Conservation (phyloP, 495 filamentous ascomycete genomes). For the Elasticomyces elasticus region DNA sequence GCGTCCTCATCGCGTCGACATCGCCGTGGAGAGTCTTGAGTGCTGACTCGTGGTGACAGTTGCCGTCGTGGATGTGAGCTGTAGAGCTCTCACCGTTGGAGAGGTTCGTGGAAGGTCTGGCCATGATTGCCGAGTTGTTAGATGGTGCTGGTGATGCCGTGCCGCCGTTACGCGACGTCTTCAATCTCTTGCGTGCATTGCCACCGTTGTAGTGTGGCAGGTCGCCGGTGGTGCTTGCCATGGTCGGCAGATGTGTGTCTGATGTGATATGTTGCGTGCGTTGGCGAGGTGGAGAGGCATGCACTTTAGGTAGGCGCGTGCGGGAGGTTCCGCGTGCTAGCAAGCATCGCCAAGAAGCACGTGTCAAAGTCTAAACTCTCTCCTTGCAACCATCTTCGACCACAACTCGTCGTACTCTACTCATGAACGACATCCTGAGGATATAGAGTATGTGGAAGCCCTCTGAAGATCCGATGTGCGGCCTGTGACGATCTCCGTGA, state of each 20-base stretch:
- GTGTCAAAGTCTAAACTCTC: no score
- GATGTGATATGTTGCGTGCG: neutral
- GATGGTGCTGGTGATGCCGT: neutral
- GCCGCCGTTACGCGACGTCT: neutral
- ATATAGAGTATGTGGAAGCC: no score
- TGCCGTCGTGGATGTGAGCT: neutral
- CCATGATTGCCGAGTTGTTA: neutral
- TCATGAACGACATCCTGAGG: no score
- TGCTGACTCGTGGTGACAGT: constrained; percentile 6
- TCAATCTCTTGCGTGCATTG: neutral
- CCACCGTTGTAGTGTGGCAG: neutral
- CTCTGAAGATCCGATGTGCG: no score
- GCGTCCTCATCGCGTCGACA: constrained; percentile 30
- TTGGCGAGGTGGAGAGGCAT: no score
- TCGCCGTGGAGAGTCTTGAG: constrained; percentile 26
- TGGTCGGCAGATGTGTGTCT: neutral
- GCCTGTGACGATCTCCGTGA: no score
- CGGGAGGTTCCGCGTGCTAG: no score
- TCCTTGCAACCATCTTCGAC: no score
- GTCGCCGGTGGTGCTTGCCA: neutral
- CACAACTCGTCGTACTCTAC: no score
- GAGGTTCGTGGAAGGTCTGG: neutral
- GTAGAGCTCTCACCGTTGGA: constrained; percentile 1
- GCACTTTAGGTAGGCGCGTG: no score
- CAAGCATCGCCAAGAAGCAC: no score